These are phyloP conservation scores for Diaporthe sp. DNA, from an alignment of 2,329 filamentous ascomycete species.

Conservation along the genomic window DNA sequence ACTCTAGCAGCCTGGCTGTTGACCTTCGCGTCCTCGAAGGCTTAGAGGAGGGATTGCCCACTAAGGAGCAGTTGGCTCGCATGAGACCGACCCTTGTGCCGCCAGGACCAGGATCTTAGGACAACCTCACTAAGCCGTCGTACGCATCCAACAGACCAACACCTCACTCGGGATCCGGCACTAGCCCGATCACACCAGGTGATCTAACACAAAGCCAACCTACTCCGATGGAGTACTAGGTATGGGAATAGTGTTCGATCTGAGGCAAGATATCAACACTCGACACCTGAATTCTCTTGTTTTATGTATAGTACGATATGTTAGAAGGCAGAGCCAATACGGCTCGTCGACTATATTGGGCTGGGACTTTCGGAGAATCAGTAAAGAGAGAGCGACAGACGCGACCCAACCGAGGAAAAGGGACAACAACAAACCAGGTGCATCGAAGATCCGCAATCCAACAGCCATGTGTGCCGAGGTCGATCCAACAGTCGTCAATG, in stretches of 20 bases:
- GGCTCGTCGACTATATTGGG: not conserved
- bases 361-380: not conserved
- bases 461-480: not conserved
- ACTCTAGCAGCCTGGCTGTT: slow-evolving; percentile 78
- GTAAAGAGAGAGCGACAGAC: not conserved
- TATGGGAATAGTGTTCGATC: not conserved
- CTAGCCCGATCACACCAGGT: slow-evolving; percentile 30
- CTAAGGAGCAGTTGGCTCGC: slow-evolving; percentile 26
- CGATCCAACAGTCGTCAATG: too few species aligned
- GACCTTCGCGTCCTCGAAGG: slow-evolving; percentile 80
- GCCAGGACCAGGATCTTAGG: slow-evolving; percentile 30
- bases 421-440: too few species aligned
- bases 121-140: slow-evolving; percentile 38
- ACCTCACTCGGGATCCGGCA: slow-evolving; percentile 13
- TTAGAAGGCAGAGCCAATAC: not conserved
- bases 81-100: not conserved
- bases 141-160: slow-evolving; percentile 17
- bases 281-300: not conserved
- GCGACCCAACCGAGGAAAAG: not conserved
- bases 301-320: not conserved
- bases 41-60: slow-evolving; percentile 56
- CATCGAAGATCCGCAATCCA: not conserved
- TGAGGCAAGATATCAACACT: not conserved
- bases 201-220: slow-evolving; percentile 22
- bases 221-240: slow-evolving; percentile 32